Evolutionary conservation across 768 basidiomycete genomes (phyloP).

Genomic region (Gymnopilus dilepis): DNA sequence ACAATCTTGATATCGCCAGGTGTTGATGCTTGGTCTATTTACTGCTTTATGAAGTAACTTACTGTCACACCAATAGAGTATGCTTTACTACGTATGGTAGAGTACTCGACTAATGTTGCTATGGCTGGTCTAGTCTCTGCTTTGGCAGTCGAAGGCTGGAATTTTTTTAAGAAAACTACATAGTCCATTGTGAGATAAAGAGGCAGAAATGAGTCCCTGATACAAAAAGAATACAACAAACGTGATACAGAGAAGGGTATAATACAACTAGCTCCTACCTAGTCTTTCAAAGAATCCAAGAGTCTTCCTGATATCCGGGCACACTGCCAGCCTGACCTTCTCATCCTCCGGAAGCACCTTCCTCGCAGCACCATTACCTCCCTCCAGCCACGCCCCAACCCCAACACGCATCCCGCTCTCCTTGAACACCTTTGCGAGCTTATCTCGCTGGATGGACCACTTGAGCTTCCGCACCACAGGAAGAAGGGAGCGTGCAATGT

Average conservation of each 20-base stretch:
- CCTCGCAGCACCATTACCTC: conserved; percentile 51
- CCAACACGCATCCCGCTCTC: conserved; percentile 42
- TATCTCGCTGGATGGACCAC: conserved; percentile 72
- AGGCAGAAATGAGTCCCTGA: too few species aligned
- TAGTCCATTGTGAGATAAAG: too few species aligned
- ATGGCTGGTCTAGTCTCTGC: not conserved
- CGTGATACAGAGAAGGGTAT: not conserved
- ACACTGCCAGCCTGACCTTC: conserved; percentile 69
- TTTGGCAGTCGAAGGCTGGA: not conserved
- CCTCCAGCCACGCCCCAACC: conserved; percentile 62
- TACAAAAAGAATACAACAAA: too few species aligned
- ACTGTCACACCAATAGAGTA: too few species aligned
- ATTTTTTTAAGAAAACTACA: too few species aligned
- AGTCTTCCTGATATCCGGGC: conserved; percentile 64
- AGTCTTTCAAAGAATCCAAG: conserved; percentile 64
- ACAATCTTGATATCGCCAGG: too few species aligned
- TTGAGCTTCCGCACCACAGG: conserved; percentile 71
- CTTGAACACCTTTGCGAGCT: conserved; percentile 61
- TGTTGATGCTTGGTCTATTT: too few species aligned
- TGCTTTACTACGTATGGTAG: too few species aligned
- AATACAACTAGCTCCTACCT: conserved; percentile 12
- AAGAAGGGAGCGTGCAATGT: conserved; percentile 63
- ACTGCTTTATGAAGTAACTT: too few species aligned
- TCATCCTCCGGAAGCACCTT: conserved; percentile 63
- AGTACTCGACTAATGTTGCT: not conserved